Evolutionary conservation across 129 eudicot species (phyloP), one percentile per base, ranked within the genome.

Genomic region (Calendula officinalis): DNA sequence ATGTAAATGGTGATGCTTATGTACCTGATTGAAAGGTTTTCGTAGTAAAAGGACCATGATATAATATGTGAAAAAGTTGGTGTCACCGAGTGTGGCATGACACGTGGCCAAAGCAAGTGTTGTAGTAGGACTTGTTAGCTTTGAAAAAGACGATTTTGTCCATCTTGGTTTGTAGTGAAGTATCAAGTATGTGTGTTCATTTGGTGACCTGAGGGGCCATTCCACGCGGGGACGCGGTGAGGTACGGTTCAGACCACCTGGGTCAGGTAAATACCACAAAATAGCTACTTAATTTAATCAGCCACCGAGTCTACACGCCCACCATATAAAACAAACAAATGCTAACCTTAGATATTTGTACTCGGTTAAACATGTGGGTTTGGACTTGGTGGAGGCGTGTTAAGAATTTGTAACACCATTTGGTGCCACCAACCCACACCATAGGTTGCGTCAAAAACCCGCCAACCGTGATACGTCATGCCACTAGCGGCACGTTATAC

Each of bases 171-270:
- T 46, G 8, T 48, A 34, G 36, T 48, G 47, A 66, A 66, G 27
- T n/a, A n/a, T 54, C 8, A 45, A 57, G 39, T 8, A 22, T 5
- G n/a, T 64, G 77, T 72, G 65, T 63, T 55, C 65, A 8, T 63
- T 72, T 50, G 44, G 17, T 11, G 12, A 22, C 22, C n/a, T 12
- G 77, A 53, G 48, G 77, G 71, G 77, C 47, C 77, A 64, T 33
- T 72, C 3, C 39, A 43, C 35, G 4, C 36, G 2, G 15, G 4
- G 57, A 72, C 46, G 50, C 70, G 70, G 76, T 69, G 42, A 33
- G 53, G 62, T 71, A 60, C 14, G 4, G 42, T 15, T 42, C 38
- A 0, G 30, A 22, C 30, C 30, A 22, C 30, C 1, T 22, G 30
- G 30, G 30, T 22, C 2, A 0, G 30, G 30, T 22, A 22, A 22